Base-by-base conservation (phyloP, 2,329 filamentous ascomycete genomes). In the Fusarium palustre region DNA sequence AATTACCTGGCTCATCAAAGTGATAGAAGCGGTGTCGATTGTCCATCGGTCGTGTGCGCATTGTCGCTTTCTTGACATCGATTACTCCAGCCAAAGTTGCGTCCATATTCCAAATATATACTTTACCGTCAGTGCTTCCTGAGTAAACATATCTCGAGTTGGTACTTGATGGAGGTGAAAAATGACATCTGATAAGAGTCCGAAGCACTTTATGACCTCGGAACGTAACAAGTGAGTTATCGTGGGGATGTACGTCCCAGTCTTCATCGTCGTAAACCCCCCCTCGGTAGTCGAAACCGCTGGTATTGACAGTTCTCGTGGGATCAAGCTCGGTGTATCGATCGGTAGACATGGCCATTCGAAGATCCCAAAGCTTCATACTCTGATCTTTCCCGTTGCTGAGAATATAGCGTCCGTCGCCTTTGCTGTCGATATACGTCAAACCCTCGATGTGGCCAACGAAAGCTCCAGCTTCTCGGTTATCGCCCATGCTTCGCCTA, bases 371-470 rank as follows among this genome's bases (percentile, higher is more conserved):
- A 0, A 99, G 86, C 80, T 98, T 98, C 88, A 97, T 97, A 42
- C 91, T 95, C 79, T 98, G 96, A 76, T 99, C 96, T 77, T 98
- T 99, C 66, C 90, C 93, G 74, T 99, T 99, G 70, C 91, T 94
- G 28, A 99, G 87, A 11, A 98, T 91, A 78, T 98, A 98, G 59
- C 89, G 84, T 6, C 89, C 89, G 75, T 91, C 89, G 53, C 88
- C 88, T 75, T 91, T 91, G 78, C 87, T 90, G 78, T 91, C 89
- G 57, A 91, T 85, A 74, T 91, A 91, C 0, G 89, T 91, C 50
- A 91, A 75, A 4, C 89, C 89, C 75, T 91, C 88, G 55, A 87
- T 84, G 72, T 91, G 89, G 4, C 89, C 89, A 25, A 90, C 83
- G 66, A 91, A 91, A 2, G 87, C 88, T 13, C 88, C 89, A 1